Conservation (phyloP, 78 protist species). For the Polysphondylium violaceum region DNA sequence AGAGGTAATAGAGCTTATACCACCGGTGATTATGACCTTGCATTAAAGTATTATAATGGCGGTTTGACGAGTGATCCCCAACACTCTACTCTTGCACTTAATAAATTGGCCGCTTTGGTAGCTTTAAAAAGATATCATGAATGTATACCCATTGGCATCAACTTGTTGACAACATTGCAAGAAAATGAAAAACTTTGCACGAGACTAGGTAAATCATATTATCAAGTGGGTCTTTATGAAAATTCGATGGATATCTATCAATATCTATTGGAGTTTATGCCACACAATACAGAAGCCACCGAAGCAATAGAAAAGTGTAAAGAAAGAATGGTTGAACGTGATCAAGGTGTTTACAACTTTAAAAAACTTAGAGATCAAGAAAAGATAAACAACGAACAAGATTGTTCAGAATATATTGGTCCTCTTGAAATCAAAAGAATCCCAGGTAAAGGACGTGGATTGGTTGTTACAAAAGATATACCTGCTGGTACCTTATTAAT, state of each 20-base stretch:
- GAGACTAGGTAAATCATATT: conserved; percentile 6
- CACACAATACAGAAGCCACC: background rate
- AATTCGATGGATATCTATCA: background rate
- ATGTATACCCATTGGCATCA: conserved; percentile 12
- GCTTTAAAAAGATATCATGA: conserved; percentile 11
- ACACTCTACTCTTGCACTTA: background rate
- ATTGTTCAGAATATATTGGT: conserved; percentile 33
- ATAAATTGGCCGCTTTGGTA: conserved; percentile 4
- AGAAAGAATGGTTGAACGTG: background rate
- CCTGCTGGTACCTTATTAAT: conserved; percentile 3
- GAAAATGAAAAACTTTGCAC: background rate
- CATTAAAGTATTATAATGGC: background rate
- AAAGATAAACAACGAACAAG: background rate
- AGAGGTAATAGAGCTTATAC: conserved; percentile 3
- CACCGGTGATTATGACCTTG: background rate
- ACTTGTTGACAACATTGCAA: background rate
- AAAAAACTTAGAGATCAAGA: background rate
- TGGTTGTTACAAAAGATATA: conserved; percentile 5
- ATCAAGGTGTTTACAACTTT: conserved; percentile 1
- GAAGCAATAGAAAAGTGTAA: background rate
- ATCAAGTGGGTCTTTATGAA: conserved; percentile 32
- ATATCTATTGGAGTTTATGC: background rate
- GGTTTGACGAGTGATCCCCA: conserved; percentile 9
- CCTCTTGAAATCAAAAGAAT: background rate
- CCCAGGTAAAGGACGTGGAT: conserved; percentile 15